Base-by-base conservation (phyloP, 805 yeast species). In the Candida tallmaniae region DNA sequence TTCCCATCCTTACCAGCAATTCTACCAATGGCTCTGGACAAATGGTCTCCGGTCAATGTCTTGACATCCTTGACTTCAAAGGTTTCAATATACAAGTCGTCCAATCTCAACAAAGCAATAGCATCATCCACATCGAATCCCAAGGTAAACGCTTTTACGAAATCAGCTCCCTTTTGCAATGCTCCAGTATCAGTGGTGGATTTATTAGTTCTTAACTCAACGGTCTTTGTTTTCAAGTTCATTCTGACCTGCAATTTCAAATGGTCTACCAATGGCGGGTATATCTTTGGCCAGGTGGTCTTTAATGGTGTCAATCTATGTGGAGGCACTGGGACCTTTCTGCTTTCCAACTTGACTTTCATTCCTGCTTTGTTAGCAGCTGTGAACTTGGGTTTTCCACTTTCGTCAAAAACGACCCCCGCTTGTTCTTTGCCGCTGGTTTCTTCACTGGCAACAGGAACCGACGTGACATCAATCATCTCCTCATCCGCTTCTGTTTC, bases 1-100 rank as follows among this genome's bases (percentile, higher is more conserved):
- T 89, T 90, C 55, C 99, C 99, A 57, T 93, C 99, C 57, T 93
- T 94, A 61, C 99, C 99, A 10, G 99, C 98, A 62, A 93, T 93
- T 74, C 99, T 87, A 54, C 98, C 99, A 58, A 93, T 93, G 6
- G 99, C 98, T 74, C 99, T 82, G 34, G 96, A 83, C 57, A 93
- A 71, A 75, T 93, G 98, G 64, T 93, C 98, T 18, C 97, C 98
- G 19, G 78, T 80, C 47, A 93, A 69, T 4, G 97, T 90, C 64
- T 93, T 94, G 38, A 93, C 97, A 62, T 93, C 99, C 59, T 93
- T 93, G 50, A 93, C 74, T 58, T 93, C 99, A 56, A 93, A 93
- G 4, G 97, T 87, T 63, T 93, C 98, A 45, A 93, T 89, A 68
- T 89, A 93, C 45, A 93, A 74, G 61, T 93, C 99, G 60, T 93